A percentile compares a stretch with the other conserved stretches of the same genome.
Conservation (phyloP, 306 rosid genomes). For the Begonia masoniana region DNA sequence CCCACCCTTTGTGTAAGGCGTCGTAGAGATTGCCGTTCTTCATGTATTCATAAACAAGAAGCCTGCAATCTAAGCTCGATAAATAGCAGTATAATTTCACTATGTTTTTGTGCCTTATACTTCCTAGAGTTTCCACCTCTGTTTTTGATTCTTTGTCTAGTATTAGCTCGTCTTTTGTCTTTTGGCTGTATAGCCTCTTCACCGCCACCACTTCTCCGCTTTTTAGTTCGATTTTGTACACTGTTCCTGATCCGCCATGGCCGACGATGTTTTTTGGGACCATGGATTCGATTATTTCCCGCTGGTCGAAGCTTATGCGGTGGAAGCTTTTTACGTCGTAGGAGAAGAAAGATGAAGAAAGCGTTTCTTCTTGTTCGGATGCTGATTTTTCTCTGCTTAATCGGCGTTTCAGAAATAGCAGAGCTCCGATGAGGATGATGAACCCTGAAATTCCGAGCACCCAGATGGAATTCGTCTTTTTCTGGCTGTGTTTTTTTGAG, state of each 20-base stretch:
- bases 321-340: conserved; percentile 85
- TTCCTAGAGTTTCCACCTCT: conserved; percentile 86
- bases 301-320: conserved; percentile 53
- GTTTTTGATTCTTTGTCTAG: conserved; percentile 58
- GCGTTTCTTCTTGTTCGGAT: conserved; percentile 56
- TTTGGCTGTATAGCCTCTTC: conserved; percentile 53
- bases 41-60: conserved; percentile 87
- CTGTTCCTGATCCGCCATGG: conserved; percentile 90
- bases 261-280: conserved; percentile 86
- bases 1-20: conserved; percentile 63
- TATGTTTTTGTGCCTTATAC: conserved; percentile 84
- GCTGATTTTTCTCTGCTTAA: conserved; percentile 34
- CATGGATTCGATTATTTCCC: conserved; percentile 59
- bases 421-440: conserved; percentile 49
- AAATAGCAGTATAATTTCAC: conserved; percentile 76
- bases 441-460: conserved; percentile 45
- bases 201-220: conserved; percentile 76
- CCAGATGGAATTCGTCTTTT: conserved; percentile 61
- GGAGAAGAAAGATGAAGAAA: conserved; percentile 49
- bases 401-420: conserved; percentile 47
- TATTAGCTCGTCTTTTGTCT: conserved; percentile 35
- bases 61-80: conserved; percentile 55
- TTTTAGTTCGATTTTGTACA: conserved; percentile 59
- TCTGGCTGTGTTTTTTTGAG: conserved; percentile 20
- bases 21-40: conserved; percentile 94